A percentile compares a stretch with the other conserved stretches of the same genome.
Conservation (phyloP, 257 asterid species). For the Solanum sejunctum region DNA sequence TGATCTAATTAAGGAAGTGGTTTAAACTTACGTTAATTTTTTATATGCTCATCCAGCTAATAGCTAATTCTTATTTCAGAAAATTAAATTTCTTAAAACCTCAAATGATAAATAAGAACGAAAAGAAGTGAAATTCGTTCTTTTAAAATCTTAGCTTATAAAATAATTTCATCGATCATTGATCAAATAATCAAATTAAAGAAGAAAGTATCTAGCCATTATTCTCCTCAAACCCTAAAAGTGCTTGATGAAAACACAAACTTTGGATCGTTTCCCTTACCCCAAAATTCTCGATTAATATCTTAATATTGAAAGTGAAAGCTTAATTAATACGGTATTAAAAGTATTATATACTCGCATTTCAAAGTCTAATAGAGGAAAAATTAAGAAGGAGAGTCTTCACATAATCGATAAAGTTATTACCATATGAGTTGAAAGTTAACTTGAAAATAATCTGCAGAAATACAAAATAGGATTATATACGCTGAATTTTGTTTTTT, state of each 20-base stretch:
- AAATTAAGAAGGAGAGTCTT: too few species aligned
- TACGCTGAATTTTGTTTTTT: too few species aligned
- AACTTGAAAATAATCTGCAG: not conserved
- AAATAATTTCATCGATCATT: not conserved
- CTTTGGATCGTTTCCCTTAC: not conserved
- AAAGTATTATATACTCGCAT: not conserved
- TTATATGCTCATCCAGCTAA: not conserved
- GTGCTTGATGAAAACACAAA: not conserved
- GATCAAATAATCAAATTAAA: not conserved
- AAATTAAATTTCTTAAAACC: not conserved
- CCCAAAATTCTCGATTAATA: not conserved
- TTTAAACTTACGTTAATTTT: not conserved
- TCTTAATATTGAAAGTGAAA: not conserved
- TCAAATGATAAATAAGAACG: not conserved
- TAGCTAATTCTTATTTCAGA: not conserved
- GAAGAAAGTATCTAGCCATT: not conserved
- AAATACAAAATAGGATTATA: not conserved
- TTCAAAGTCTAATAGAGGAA: not conserved
- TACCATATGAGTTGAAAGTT: not conserved
- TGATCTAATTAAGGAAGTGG: not conserved
- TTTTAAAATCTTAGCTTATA: not conserved
- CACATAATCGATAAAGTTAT: not conserved
- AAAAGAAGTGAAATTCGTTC: not conserved
- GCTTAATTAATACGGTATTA: not conserved
- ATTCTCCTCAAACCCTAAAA: not conserved